A percentile compares a stretch with the other conserved stretches of the same genome.
These are phyloP conservation scores for Penicillium canescens DNA, from an alignment of 495 filamentous ascomycete genomes.

Conservation along the genomic window DNA sequence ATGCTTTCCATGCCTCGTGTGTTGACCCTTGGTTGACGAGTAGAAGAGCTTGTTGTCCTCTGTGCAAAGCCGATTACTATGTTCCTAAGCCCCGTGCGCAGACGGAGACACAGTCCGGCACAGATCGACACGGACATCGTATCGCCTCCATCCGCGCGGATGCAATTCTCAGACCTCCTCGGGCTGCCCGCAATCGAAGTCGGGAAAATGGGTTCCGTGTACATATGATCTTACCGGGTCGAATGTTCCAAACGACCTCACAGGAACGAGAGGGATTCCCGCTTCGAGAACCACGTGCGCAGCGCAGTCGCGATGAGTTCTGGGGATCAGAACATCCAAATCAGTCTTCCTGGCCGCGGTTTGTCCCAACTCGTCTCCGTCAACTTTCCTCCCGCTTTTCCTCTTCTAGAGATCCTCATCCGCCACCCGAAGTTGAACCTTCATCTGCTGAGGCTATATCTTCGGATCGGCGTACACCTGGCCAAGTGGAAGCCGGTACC, in stretches of 20 bases:
- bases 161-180: slow-evolving; percentile 18
- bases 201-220: slow-evolving; percentile 10
- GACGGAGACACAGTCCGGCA: slow-evolving; percentile 10
- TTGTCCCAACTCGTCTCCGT: slow-evolving; percentile 22
- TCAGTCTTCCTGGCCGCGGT: slow-evolving; percentile 16
- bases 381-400: not conserved
- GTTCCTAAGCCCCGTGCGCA: slow-evolving; percentile 73
- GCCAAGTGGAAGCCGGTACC: slow-evolving; percentile 37
- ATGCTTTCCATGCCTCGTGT: slow-evolving; percentile 93
- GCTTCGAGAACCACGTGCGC: not conserved
- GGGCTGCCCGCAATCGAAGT: slow-evolving; percentile 14
- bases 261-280: not conserved
- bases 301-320: not conserved
- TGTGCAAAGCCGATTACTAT: slow-evolving; percentile 97
- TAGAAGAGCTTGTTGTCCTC: slow-evolving; percentile 89
- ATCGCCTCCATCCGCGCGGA: slow-evolving; percentile 9
- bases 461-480: slow-evolving; percentile 23
- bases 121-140: slow-evolving; percentile 21
- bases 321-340: not conserved
- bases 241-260: slow-evolving; percentile 14
- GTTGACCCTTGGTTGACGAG: slow-evolving; percentile 96
- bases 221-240: slow-evolving; percentile 15
- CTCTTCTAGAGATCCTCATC: not conserved
- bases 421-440: not conserved
- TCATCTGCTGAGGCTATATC: not conserved